Evolutionary conservation across 768 basidiomycete genomes (phyloP), one percentile per base, ranked within the genome.

Genomic region (Cystofilobasidium ferigula): DNA sequence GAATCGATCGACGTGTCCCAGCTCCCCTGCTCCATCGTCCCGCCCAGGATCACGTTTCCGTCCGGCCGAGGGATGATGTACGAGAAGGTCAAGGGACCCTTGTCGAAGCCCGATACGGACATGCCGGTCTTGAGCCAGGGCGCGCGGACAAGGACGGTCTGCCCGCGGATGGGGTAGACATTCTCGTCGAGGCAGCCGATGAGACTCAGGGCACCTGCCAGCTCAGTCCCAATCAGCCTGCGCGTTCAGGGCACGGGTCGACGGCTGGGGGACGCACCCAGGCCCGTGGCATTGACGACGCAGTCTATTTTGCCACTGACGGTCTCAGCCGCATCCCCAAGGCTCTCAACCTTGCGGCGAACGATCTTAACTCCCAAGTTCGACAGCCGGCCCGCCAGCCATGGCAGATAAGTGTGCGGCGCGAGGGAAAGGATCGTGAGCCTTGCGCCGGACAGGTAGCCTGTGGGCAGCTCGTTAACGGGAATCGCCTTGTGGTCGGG

Each of bases 131-230:
- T 80, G 53, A 88, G 78, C 77, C 81, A 80, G 0, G 87, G 85
- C 2, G 88, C 87, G 43, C 82, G 76, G 26, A 93, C 79, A 22
- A 91, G 74, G 12, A 92, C 84, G 0, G 88, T 86, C 76, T 94
- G 92, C 10, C 91, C 91, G 51, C 89, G 80, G 69, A 91, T 81
- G 0, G 91, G 89, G 72, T 82, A 84, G 28, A 91, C 77, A 28
- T 77, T 78, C 64, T 80, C 79, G 74, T 95, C 92, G 71, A 91
- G 85, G 2, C 93, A 83, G 7, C 90, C 91, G 16, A 87, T 82
- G 48, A 94, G 79, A 36, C 83, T 84, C 58, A 83, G 80, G 12
- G 89, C 84, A 4, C 86, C 86, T 69, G 47, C 47, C 9, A 28
- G 14, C n/a, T 10, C 40, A 42, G 40, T 42, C 20, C 40, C 22